Evolutionary conservation across 1,284 basidiomycete genomes (phyloP), one percentile per base, ranked within the genome.

Genomic region (Apiotrichum gamsii): DNA sequence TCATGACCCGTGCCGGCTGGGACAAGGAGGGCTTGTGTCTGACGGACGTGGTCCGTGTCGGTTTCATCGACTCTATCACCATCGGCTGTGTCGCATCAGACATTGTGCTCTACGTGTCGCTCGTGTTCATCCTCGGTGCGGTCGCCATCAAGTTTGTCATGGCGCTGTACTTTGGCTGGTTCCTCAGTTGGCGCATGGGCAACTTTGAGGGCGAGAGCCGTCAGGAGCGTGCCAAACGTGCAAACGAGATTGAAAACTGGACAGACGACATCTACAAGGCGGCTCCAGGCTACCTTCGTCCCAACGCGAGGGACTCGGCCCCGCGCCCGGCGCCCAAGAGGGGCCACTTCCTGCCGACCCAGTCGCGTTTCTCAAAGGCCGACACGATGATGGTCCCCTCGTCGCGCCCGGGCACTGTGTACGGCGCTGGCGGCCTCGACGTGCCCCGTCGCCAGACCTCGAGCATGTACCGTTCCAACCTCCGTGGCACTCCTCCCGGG

Each of bases 141-240:
- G 94, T 98, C 47, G 78, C 81, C 46, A 93, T 96, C 73, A 90
- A 91, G 54, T 99, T 97, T 76, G 77, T 81, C 59, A 94, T 98
- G 90, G 94, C 95, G 34, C 87, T 97, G 61, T 78, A 90, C 67
- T 99, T 98, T 72, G 80, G 87, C 33, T 99, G 94, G 94, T 98
- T 96, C 79, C 83, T 90, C 66, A 90, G 87, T 19, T 91, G 87
- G 85, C 83, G 83, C 63, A 78, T 99, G 34, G 94, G 94, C 43
- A 87, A 89, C 60, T 98, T 96, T 77, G 84, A 85, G 58, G 81
- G 82, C 44, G 95, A 98, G 75, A 89, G 90, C 25, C 11, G 11
- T 11, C 85, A 90, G 65, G 82, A 97, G 67, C 82, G 93, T n/a
- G 91, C 90, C 83, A 82, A 84, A 58, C 83, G 94, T 24, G 83